phyloP scores from a whole-genome alignment of 352 stramenopile genomes.

The Pythium utonaiense region DNA sequence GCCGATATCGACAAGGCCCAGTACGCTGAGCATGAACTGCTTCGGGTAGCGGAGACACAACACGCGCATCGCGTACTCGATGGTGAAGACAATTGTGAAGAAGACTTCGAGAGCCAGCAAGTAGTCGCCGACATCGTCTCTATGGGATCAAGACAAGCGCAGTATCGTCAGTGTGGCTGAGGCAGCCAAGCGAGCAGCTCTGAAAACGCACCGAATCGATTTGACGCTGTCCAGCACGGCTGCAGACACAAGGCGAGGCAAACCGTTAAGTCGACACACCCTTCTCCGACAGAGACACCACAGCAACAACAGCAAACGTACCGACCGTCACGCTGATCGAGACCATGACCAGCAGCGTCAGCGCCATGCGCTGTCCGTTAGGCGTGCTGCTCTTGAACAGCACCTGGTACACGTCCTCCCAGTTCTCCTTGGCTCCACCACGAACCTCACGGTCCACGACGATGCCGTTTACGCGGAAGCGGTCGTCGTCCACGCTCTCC shows the following conservation, averaged over 20 bases:
- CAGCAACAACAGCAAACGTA: conserved; percentile 2
- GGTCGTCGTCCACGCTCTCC: conserved; percentile 35
- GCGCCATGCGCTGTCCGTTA: conserved; percentile 55
- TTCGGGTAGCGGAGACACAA: conserved; percentile 53
- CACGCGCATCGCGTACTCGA: conserved; percentile 72
- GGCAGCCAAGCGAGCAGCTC: not conserved
- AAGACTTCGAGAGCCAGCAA: conserved; percentile 67
- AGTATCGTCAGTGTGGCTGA: not conserved
- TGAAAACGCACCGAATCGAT: conserved; percentile 44
- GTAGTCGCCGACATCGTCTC: conserved; percentile 57
- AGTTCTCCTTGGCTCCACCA: conserved; percentile 55
- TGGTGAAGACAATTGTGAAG: conserved; percentile 76
- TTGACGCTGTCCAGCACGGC: conserved; percentile 71
- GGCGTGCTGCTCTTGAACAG: conserved; percentile 73
- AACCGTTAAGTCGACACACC: not conserved
- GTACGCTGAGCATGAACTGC: conserved; percentile 64
- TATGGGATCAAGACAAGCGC: conserved; percentile 7
- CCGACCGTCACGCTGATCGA: conserved; percentile 61
- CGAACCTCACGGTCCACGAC: conserved; percentile 68
- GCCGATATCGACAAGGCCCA: conserved; percentile 74
- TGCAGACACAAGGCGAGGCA: conserved; percentile 14
- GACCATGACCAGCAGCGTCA: conserved; percentile 66
- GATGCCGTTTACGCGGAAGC: conserved; percentile 75
- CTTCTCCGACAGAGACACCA: too few species aligned
- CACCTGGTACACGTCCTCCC: conserved; percentile 68